Percentiles rank a stretch among this genome's conserved stretches.
phyloP scores from a whole-genome alignment of 805 yeast species.

The Maudiozyma turicensis region DNA sequence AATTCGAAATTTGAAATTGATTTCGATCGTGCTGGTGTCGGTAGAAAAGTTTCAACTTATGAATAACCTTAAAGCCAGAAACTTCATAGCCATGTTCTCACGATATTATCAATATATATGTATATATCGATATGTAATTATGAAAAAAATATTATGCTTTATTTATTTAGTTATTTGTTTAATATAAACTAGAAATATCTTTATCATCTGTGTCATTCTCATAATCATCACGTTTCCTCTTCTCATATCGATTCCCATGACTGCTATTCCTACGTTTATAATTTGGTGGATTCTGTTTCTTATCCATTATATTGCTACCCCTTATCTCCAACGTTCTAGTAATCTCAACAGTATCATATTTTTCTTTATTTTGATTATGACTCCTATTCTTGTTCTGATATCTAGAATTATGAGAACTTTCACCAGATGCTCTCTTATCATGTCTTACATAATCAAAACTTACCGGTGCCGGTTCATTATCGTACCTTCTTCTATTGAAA shows the following conservation, averaged over 20 bases:
- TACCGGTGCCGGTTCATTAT: not conserved
- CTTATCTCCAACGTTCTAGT: no score
- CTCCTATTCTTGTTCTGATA: no score
- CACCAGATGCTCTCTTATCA: no score
- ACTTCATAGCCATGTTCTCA: not conserved
- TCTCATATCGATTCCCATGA: not conserved
- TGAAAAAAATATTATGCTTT: not conserved
- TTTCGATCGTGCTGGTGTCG: constrained; percentile 34
- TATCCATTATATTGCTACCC: no score
- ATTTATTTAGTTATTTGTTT: not conserved
- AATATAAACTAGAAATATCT: constrained; percentile 2
- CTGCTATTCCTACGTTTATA: not conserved
- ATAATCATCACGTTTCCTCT: not conserved
- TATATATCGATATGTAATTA: not conserved
- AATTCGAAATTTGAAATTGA: constrained; percentile 30
- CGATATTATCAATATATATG: not conserved
- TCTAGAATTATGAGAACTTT: no score
- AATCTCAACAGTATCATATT: not conserved
- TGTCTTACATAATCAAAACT: no score
- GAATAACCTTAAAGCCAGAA: constrained; percentile 4
- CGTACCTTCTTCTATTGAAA: no score
- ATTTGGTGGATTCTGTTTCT: not conserved
- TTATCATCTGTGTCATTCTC: not conserved
- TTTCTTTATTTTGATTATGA: not conserved
- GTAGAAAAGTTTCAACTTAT: constrained; percentile 28